Percentiles rank a stretch among this genome's conserved stretches.
Conservation (phyloP, 2,329 filamentous ascomycete genomes). For the Mollisia scopiformis region DNA sequence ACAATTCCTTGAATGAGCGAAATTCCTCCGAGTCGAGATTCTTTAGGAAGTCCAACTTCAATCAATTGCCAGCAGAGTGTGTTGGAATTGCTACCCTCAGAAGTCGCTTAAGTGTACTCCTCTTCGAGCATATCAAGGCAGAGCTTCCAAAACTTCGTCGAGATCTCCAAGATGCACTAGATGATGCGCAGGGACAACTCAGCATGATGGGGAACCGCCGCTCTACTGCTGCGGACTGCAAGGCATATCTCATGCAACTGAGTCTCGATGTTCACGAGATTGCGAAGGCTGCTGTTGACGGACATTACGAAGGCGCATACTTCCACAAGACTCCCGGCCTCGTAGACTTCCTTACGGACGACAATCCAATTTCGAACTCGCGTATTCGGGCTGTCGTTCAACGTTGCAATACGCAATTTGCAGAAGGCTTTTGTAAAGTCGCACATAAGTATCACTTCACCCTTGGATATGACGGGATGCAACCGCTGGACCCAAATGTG, state of each 20-base stretch:
- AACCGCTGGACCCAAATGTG: too few species aligned
- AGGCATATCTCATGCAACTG: slow-evolving; percentile 31
- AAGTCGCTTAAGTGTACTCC: slow-evolving; percentile 27
- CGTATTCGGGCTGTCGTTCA: slow-evolving; percentile 37
- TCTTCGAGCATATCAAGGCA: slow-evolving; percentile 38
- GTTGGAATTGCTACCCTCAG: slow-evolving; percentile 33
- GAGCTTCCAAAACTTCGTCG: slow-evolving; percentile 32
- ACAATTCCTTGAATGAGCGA: slow-evolving; percentile 31
- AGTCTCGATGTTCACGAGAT: slow-evolving; percentile 34
- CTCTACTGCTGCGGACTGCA: slow-evolving; percentile 24
- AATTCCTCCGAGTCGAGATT: slow-evolving; percentile 27
- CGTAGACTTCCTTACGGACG: slow-evolving; percentile 24
- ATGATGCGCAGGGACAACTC: slow-evolving; percentile 7
- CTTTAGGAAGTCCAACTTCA: slow-evolving; percentile 35
- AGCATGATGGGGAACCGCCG: slow-evolving; percentile 19
- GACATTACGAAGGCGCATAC: slow-evolving; percentile 37
- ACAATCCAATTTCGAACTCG: slow-evolving; percentile 16
- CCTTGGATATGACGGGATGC: too few species aligned
- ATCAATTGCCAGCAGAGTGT: slow-evolving; percentile 21
- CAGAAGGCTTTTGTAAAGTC: too few species aligned
- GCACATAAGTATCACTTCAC: slow-evolving; percentile 37
- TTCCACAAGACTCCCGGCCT: slow-evolving; percentile 24
- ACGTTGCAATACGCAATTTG: slow-evolving; percentile 34
- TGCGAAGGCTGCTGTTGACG: slow-evolving; percentile 36
- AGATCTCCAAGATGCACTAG: slow-evolving; percentile 24